These are phyloP conservation scores for Primulina eburnea DNA, from an alignment of 257 asterid species.

Conservation along the genomic window DNA sequence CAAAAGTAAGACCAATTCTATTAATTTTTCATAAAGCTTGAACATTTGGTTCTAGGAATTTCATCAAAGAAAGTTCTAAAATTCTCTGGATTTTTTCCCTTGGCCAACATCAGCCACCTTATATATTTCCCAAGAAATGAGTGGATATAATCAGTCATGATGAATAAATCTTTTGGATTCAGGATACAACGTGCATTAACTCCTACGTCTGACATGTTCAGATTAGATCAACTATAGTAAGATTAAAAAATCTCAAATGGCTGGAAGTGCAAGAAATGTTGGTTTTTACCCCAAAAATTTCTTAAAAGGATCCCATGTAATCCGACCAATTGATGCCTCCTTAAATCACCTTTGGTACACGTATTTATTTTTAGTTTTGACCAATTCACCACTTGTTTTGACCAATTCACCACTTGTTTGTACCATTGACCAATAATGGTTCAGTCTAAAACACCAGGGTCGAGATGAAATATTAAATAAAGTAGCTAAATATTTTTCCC, in stretches of 20 bases:
- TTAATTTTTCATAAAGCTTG: background rate
- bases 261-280: too few species aligned
- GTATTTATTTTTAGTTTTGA: too few species aligned
- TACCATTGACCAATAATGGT: too few species aligned
- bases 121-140: background rate
- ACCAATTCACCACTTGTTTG: too few species aligned
- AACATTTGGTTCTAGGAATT: background rate
- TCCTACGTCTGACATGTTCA: background rate
- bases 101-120: background rate
- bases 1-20: background rate
- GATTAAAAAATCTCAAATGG: background rate
- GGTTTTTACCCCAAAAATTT: too few species aligned
- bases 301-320: background rate
- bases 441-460: too few species aligned
- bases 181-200: background rate
- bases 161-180: background rate
- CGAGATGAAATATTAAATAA: too few species aligned
- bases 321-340: background rate
- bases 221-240: background rate
- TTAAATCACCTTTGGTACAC: background rate
- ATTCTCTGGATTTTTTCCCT: background rate
- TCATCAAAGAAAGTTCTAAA: background rate
- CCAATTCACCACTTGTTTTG: too few species aligned
- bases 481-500: too few species aligned
- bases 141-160: background rate